Conservation (phyloP, 257 asterid species). For the Solanum acaule region DNA sequence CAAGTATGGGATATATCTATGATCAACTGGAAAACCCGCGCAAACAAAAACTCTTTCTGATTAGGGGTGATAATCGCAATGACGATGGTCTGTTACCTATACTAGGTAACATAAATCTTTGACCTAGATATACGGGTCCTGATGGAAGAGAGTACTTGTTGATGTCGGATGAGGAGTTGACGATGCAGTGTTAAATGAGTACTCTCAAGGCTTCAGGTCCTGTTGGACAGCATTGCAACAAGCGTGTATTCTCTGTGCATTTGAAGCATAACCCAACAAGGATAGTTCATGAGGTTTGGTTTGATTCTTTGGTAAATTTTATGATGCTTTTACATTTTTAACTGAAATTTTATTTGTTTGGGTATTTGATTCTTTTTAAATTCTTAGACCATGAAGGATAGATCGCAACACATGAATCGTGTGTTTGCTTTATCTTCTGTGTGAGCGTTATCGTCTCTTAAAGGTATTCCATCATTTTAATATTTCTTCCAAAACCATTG, state of each 20-base stretch:
- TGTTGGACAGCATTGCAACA: constrained; percentile 97
- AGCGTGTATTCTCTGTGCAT: constrained; percentile 93
- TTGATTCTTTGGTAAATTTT: background rate
- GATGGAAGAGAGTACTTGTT: constrained; percentile 48
- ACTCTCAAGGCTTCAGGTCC: constrained; percentile 86
- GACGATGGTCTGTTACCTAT: background rate
- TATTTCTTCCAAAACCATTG: background rate
- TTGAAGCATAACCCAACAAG: constrained; percentile 88
- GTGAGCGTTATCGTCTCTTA: constrained; percentile 62
- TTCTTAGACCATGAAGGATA: constrained; percentile 67
- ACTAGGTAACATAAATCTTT: background rate
- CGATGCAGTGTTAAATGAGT: constrained; percentile 72
- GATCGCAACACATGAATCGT: constrained; percentile 87
- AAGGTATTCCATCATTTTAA: constrained; percentile 28
- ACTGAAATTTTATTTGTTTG: background rate
- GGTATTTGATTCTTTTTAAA: background rate
- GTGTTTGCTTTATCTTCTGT: constrained; percentile 67
- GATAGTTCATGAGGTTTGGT: constrained; percentile 58
- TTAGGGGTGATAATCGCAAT: background rate
- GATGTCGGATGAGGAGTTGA: constrained; percentile 71
- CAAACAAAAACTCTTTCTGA: background rate
- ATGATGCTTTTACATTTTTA: background rate
- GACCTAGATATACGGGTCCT: background rate
- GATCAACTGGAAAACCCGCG: background rate
- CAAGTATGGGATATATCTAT: background rate